Evolutionary conservation across 768 basidiomycete species (phyloP).

Genomic region (Trametes maxima): DNA sequence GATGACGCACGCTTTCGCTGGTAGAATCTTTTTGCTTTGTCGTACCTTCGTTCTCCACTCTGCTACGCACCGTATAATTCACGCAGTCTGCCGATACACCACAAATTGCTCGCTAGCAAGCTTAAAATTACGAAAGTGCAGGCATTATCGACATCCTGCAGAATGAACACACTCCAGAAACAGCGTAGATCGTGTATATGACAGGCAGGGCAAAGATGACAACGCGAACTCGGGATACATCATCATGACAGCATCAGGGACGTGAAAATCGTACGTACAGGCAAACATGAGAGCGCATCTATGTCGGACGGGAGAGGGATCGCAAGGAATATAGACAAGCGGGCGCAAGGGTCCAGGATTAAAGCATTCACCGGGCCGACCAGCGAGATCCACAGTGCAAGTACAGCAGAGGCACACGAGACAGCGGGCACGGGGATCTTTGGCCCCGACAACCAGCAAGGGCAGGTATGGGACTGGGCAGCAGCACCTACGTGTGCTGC

Average conservation of each 20-base stretch:
- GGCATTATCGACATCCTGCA: not conserved
- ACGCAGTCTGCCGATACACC: not conserved
- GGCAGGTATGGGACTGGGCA: not conserved
- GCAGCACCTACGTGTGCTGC: not conserved
- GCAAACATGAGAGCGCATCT: constrained; percentile 6
- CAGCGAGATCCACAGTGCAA: constrained; percentile 14
- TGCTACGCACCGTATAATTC: constrained; percentile 3
- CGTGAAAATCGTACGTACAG: constrained; percentile 9
- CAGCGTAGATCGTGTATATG: not conserved
- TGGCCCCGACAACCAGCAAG: not conserved
- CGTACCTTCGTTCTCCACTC: constrained; percentile 3
- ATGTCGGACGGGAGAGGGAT: not conserved
- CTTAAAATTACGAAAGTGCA: not conserved
- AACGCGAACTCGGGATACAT: constrained; percentile 1
- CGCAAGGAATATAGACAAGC: constrained; percentile 4
- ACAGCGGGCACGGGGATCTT: not conserved
- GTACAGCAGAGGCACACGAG: constrained; percentile 15
- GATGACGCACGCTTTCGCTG: constrained; percentile 10
- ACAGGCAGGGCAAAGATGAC: not conserved
- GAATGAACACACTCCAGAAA: not conserved
- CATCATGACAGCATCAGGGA: constrained; percentile 1
- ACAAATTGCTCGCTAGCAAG: not conserved
- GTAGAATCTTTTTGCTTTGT: constrained; percentile 14
- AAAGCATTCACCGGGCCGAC: constrained; percentile 15
- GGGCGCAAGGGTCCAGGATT: not conserved